Conservation (phyloP, 148 eudicot species). For the Drosera capensis region DNA sequence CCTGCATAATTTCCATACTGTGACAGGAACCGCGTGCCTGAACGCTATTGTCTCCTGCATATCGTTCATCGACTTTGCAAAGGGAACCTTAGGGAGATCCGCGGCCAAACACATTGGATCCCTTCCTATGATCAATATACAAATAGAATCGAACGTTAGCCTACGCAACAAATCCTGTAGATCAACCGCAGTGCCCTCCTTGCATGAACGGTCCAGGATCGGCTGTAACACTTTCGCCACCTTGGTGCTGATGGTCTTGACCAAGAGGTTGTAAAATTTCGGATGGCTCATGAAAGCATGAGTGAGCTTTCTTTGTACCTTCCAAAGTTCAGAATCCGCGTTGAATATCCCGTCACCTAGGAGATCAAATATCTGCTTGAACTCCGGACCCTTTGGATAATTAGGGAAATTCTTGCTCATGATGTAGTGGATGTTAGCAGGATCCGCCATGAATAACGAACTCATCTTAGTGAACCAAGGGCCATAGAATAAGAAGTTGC, state of each 20-base stretch:
- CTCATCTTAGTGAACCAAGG: slow-evolving; percentile 30
- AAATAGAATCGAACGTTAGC: slow-evolving; percentile 24
- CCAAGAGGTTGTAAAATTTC: slow-evolving; percentile 10
- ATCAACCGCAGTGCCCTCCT: slow-evolving; percentile 12
- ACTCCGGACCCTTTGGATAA: slow-evolving; percentile 23
- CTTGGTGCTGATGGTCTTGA: slow-evolving; percentile 10
- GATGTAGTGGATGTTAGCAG: slow-evolving; percentile 21
- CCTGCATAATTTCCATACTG: slow-evolving; percentile 23
- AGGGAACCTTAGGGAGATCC: slow-evolving; percentile 17
- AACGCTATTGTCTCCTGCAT: slow-evolving; percentile 17
- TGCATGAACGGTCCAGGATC: slow-evolving; percentile 10
- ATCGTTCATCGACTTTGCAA: slow-evolving; percentile 26
- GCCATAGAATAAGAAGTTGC: slow-evolving; percentile 23
- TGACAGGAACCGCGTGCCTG: slow-evolving; percentile 17
- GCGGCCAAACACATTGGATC: slow-evolving; percentile 20
- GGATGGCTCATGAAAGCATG: slow-evolving; percentile 10
- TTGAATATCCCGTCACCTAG: slow-evolving; percentile 35
- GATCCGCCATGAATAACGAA: slow-evolving; percentile 16
- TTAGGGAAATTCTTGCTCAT: slow-evolving; percentile 23
- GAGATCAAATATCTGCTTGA: slow-evolving; percentile 19
- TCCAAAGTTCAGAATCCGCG: slow-evolving; percentile 22
- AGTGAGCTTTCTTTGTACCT: slow-evolving; percentile 14
- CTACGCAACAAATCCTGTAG: slow-evolving; percentile 33
- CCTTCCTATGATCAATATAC: slow-evolving; percentile 20
- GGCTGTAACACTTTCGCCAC: slow-evolving; percentile 14